phyloP scores from a whole-genome alignment of 805 yeast genomes.

The Torulaspora indica region DNA sequence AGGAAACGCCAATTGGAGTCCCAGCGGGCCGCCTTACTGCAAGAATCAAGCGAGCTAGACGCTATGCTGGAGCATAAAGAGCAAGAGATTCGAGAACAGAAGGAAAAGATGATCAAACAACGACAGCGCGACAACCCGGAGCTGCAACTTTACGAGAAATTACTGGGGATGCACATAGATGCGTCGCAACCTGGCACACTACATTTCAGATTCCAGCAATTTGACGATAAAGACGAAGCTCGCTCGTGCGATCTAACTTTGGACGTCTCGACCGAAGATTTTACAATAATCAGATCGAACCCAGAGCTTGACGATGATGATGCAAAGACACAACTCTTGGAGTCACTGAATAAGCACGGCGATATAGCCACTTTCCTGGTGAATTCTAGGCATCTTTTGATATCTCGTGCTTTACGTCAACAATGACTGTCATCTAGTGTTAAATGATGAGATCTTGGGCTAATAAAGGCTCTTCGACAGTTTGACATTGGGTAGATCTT shows the following conservation, averaged over 20 bases:
- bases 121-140: conserved; percentile 49
- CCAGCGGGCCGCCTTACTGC: conserved; percentile 29
- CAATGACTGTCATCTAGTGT: conserved; percentile 1
- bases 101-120: conserved; percentile 41
- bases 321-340: conserved; percentile 9
- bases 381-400: conserved; percentile 16
- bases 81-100: conserved; percentile 34
- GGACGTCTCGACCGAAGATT: conserved; percentile 42
- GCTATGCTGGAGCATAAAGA: conserved; percentile 32
- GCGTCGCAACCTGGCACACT: conserved; percentile 46
- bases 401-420: conserved; percentile 9
- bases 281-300: conserved; percentile 36
- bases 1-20: conserved; percentile 37
- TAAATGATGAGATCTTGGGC: neutral
- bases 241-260: conserved; percentile 43
- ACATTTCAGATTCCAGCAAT: conserved; percentile 45
- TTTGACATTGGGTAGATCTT: neutral
- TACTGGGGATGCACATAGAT: conserved; percentile 53
- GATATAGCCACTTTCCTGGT: conserved; percentile 22
- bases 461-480: neutral
- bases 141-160: conserved; percentile 45
- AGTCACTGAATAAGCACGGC: conserved; percentile 15
- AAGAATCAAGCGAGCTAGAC: conserved; percentile 36
- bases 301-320: conserved; percentile 38
- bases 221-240: conserved; percentile 43